These are phyloP conservation scores for Trichoderma lentiforme DNA, from an alignment of 2,329 filamentous ascomycete genomes.

Conservation along the genomic window DNA sequence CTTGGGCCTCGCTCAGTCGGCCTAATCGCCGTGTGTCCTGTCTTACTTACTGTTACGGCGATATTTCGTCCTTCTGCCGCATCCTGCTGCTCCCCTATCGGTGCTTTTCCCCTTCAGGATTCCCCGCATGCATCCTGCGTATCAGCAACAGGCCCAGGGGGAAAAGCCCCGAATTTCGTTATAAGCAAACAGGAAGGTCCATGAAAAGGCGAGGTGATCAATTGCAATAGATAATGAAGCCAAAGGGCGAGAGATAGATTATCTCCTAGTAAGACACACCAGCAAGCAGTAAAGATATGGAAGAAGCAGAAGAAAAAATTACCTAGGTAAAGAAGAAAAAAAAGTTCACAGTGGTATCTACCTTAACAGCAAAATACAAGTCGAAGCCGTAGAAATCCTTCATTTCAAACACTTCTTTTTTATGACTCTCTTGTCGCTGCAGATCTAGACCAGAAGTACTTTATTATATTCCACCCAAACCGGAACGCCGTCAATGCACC, in stretches of 20 bases:
- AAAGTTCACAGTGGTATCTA: constrained; percentile 14
- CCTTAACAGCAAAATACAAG: constrained; percentile 12
- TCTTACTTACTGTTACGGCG: not conserved
- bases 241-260: not conserved
- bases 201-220: not conserved
- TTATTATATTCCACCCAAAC: constrained; percentile 38
- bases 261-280: not conserved
- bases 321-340: not conserved
- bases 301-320: not conserved
- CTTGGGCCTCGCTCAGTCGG: not conserved
- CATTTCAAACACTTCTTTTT: constrained; percentile 14
- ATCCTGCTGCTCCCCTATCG: not conserved
- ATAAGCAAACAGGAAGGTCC: not conserved
- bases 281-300: not conserved
- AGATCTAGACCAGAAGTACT: constrained; percentile 37
- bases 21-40: not conserved
- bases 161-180: not conserved
- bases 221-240: not conserved
- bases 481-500: constrained; percentile 44
- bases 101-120: constrained; percentile 1
- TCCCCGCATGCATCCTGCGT: not conserved
- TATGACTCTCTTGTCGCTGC: constrained; percentile 30
- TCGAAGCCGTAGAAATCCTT: constrained; percentile 9
- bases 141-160: not conserved
- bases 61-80: not conserved